Conservation (phyloP, 148 eudicot genomes). For the Rhododendron simsii region DNA sequence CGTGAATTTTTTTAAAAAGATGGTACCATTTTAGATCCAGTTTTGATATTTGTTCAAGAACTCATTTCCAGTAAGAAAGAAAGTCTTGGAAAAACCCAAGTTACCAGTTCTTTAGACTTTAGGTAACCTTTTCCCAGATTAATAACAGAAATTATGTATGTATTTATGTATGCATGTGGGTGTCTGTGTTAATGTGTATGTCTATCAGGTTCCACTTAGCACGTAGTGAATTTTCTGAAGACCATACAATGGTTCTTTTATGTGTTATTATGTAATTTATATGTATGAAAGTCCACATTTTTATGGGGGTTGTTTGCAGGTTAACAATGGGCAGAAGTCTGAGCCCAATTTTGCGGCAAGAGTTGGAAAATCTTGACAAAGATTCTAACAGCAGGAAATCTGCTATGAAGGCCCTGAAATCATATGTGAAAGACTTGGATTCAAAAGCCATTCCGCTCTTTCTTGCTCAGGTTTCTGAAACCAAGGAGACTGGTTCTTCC, state of each 20-base stretch:
- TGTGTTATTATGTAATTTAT: neutral
- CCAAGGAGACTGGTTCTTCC: conserved; percentile 56
- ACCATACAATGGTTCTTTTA: neutral
- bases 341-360: conserved; percentile 72
- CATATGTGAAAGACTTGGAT: conserved; percentile 83
- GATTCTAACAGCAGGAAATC: conserved; percentile 76
- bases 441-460: conserved; percentile 79
- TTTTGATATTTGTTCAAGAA: neutral
- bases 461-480: conserved; percentile 95
- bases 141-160: neutral
- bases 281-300: neutral
- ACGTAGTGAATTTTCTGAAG: neutral
- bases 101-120: neutral
- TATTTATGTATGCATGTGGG: neutral
- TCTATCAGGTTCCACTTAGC: neutral
- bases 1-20: neutral
- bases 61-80: neutral
- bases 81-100: neutral
- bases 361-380: conserved; percentile 80
- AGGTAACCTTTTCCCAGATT: neutral
- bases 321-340: conserved; percentile 60
- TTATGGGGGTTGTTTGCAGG: conserved; percentile 7
- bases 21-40: neutral
- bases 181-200: neutral
- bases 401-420: conserved; percentile 86